These are phyloP conservation scores for Lecanosticta acicola DNA, from an alignment of 2,329 filamentous ascomycete genomes.

Conservation along the genomic window DNA sequence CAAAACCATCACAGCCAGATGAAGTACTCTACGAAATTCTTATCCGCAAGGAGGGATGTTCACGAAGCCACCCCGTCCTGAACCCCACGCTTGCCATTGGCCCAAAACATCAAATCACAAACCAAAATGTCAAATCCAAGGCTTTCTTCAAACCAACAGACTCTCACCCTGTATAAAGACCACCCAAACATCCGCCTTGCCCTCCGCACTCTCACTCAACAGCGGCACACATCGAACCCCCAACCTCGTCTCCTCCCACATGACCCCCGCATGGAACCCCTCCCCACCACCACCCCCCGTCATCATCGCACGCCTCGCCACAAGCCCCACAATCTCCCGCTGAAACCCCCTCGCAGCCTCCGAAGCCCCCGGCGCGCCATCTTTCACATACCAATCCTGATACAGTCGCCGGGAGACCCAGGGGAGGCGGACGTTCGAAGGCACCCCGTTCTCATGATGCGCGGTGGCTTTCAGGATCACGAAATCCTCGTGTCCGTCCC, in stretches of 20 bases:
- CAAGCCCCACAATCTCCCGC: slow-evolving; percentile 12
- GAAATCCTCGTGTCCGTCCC: slow-evolving; percentile 23
- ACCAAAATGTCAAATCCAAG: background rate
- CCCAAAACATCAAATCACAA: background rate
- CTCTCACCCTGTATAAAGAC: slow-evolving; percentile 5
- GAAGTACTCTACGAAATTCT: too few relatives aligned
- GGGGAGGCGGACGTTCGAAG: slow-evolving; percentile 19
- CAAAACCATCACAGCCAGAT: too few relatives aligned
- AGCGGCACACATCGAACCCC: slow-evolving; percentile 8
- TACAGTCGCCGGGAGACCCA: slow-evolving; percentile 21
- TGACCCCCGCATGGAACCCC: background rate
- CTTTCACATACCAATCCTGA: slow-evolving; percentile 18
- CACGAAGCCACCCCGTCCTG: too few relatives aligned
- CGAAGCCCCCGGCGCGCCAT: slow-evolving; percentile 6
- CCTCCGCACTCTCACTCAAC: slow-evolving; percentile 1
- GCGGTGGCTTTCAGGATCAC: slow-evolving; percentile 22
- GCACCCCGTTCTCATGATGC: slow-evolving; percentile 18
- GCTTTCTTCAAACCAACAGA: background rate
- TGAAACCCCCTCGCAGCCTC: slow-evolving; percentile 13
- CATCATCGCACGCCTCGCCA: slow-evolving; percentile 12
- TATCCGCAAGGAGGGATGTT: too few relatives aligned
- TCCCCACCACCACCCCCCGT: background rate
- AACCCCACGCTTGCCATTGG: too few relatives aligned
- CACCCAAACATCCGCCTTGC: slow-evolving; percentile 7
- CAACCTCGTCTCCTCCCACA: slow-evolving; percentile 4